Percentiles rank a stretch among this genome's conserved stretches.
phyloP scores from a whole-genome alignment of 345 rosid genomes.

The Corchorus capsularis region DNA sequence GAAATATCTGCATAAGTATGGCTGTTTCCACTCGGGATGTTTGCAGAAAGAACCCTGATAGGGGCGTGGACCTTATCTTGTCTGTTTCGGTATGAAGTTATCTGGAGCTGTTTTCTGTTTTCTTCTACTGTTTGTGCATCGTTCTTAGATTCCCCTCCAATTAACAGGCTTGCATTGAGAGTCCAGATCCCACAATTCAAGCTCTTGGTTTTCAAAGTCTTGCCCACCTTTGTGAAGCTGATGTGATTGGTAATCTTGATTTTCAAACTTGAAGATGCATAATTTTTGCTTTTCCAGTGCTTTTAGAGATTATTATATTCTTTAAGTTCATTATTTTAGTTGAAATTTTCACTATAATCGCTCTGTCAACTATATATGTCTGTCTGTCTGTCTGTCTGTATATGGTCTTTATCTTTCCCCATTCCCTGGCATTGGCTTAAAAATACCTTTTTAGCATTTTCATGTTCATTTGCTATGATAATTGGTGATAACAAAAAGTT shows the following conservation, averaged over 20 bases:
- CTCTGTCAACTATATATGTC: background rate
- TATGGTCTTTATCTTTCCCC: background rate
- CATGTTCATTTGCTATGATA: background rate
- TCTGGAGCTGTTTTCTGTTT: conserved; percentile 27
- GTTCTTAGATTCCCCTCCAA: conserved; percentile 10
- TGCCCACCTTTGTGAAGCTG: conserved; percentile 94
- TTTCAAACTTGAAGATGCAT: conserved; percentile 9
- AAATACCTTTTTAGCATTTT: background rate
- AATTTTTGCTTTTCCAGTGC: background rate
- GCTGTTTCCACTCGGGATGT: conserved; percentile 83
- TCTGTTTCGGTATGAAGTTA: conserved; percentile 78
- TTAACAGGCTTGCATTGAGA: conserved; percentile 85
- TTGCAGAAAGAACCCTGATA: conserved; percentile 85
- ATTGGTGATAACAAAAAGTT: background rate
- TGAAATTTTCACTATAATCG: background rate
- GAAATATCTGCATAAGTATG: conserved; percentile 65
- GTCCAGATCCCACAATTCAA: conserved; percentile 65
- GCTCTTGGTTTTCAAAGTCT: conserved; percentile 95
- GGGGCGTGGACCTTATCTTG: conserved; percentile 96
- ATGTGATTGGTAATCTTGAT: conserved; percentile 70
- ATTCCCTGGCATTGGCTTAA: background rate
- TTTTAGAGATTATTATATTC: background rate
- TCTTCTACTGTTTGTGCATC: conserved; percentile 21
- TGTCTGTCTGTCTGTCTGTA: background rate
- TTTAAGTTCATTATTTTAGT: background rate